Evolutionary conservation across 768 basidiomycete species (phyloP).

Genomic region (Tephrocybe rancida): DNA sequence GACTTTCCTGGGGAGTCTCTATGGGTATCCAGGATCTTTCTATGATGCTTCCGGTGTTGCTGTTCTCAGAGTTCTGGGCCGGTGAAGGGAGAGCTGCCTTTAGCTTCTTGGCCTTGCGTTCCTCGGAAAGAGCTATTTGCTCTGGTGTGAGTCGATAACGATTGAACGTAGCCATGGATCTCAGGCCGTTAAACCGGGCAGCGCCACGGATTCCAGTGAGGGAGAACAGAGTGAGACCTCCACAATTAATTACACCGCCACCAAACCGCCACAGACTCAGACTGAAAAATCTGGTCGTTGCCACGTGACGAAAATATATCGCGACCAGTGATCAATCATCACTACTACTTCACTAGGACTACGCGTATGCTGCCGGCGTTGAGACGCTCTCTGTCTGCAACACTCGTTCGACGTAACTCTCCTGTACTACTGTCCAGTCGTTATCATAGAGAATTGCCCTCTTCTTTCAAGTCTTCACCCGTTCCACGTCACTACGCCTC

Average conservation of each 20-base stretch:
- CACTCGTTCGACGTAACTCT: conserved; percentile 11
- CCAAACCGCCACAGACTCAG: too few relatives aligned
- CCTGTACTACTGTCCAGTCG: background rate
- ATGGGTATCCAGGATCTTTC: conserved; percentile 44
- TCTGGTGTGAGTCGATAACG: conserved; percentile 44
- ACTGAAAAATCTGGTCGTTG: too few relatives aligned
- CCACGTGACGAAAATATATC: too few relatives aligned
- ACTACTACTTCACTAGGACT: conserved; percentile 1
- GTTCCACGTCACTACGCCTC: conserved; percentile 10
- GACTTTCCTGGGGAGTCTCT: conserved; percentile 18
- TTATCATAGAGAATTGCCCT: background rate
- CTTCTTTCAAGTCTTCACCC: conserved; percentile 12
- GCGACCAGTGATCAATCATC: background rate
- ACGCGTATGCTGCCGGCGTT: conserved; percentile 16
- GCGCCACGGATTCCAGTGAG: conserved; percentile 4
- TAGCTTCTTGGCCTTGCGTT: conserved; percentile 46
- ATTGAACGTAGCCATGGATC: conserved; percentile 12
- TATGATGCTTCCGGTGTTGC: conserved; percentile 27
- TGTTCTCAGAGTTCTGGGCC: too few relatives aligned
- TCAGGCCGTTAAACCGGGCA: conserved; percentile 4
- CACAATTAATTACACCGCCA: too few relatives aligned
- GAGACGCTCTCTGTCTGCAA: conserved; percentile 13
- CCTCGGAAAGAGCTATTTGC: conserved; percentile 56
- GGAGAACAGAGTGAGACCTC: conserved; percentile 6
- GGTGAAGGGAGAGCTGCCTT: conserved; percentile 5